A percentile compares a stretch with the other conserved stretches of the same genome.
These are phyloP conservation scores for Pulveroboletus sp. DNA, from an alignment of 768 basidiomycete genomes.

Conservation along the genomic window DNA sequence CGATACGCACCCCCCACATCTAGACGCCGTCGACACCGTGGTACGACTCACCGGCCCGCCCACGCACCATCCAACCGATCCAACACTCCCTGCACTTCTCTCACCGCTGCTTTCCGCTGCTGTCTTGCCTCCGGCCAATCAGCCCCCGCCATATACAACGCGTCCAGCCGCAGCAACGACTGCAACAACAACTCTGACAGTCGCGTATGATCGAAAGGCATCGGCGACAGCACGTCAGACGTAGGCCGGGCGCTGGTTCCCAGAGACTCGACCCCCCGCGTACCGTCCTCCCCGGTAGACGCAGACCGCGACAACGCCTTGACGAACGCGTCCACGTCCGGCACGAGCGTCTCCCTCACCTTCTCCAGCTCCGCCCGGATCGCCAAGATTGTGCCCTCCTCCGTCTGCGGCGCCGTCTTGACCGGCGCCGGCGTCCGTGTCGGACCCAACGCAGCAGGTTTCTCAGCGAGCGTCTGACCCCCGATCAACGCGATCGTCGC, in stretches of 20 bases:
- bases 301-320: constrained; percentile 18
- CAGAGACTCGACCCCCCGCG: too few relatives aligned
- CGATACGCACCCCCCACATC: neutral
- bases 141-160: constrained; percentile 58
- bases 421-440: neutral
- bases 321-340: constrained; percentile 57
- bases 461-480: constrained; percentile 26
- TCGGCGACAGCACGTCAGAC: neutral
- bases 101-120: constrained; percentile 83
- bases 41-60: constrained; percentile 31
- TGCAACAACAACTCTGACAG: constrained; percentile 84
- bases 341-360: constrained; percentile 52
- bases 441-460: neutral
- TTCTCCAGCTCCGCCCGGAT: constrained; percentile 41
- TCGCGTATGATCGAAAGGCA: constrained; percentile 44
- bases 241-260: too few relatives aligned
- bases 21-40: neutral
- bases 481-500: constrained; percentile 72
- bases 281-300: too few relatives aligned
- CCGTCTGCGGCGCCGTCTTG: constrained; percentile 31
- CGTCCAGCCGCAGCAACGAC: constrained; percentile 82
- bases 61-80: constrained; percentile 76
- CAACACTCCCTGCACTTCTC: constrained; percentile 76
- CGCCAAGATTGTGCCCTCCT: constrained; percentile 33
- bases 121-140: constrained; percentile 76